Evolutionary conservation across 805 yeast genomes (phyloP), one percentile per base, ranked within the genome.

Genomic region (Saturnispora ahearnii): DNA sequence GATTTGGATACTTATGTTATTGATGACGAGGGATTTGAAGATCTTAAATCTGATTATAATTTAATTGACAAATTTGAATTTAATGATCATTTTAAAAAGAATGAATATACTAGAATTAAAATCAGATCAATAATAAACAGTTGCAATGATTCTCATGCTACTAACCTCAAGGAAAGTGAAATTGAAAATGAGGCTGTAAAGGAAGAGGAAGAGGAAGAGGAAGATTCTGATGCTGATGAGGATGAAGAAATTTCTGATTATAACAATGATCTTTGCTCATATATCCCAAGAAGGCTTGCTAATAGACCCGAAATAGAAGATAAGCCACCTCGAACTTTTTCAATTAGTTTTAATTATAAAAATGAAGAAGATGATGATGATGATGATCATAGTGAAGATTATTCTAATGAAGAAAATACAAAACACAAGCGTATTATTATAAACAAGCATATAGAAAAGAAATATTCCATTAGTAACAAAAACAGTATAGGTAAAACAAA

Each of bases 1-100:
- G 78, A 74, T 56, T 56, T 68, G 12, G 68, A 70, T 52, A 73
- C 75, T 55, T 78, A 76, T 57, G 57, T 68, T 24, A 71, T 77
- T n/a, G 54, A 58, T 31, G 71, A 66, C 10, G 64, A 60, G 34
- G 71, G 73, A n/a, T 75, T 73, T 54, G 71, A 70, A 52, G 82
- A 77, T 56, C 41, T 66, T 1, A 57, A 58, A 24, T 52, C 60
- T 1, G 59, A 59, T 44, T 65, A 63, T 46, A 62, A 65, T 46
- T 47, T 65, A 38, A 60, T 59, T 34, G 51, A 56, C 29, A 54
- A 51, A 9, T 63, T 62, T 44, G 43, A 51, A 12, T 59, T 60
- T 48, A 52, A 58, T 44, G 66, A 65, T 45, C 56, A 55, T 13
- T 60, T 62, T 41, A 37, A 54, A 24, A 53, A 59, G 2, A 47